Base-by-base conservation (phyloP, 2,329 filamentous ascomycete genomes). In the Colletotrichum sp. region DNA sequence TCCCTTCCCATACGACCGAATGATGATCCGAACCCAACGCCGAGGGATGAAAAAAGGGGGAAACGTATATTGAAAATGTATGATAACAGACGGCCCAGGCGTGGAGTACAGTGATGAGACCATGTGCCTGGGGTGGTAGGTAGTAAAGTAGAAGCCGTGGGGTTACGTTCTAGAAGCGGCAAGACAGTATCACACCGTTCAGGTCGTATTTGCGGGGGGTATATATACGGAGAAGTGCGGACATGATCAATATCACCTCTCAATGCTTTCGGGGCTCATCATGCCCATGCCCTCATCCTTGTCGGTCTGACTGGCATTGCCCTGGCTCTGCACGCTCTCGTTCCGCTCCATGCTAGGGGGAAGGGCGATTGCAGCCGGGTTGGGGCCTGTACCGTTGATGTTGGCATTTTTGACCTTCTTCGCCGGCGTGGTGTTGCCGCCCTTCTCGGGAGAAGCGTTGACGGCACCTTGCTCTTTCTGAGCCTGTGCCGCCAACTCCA, bases 251-350 rank as follows among this genome's bases (percentile, higher is more conserved):
- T 15, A 16, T 77, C 76, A 78, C 68, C 75, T 77, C 67, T 90
- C 90, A 79, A 95, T 92, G 83, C 95, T 96, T 85, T 96, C 93
- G 6, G 95, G 95, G 82, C 95, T 97, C 89, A 96, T 95, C 92
- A 96, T 95, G 24, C 93, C 93, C 36, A 92, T 92, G 22, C 89
- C 90, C 68, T 92, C 92, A 72, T 93, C 93, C 81, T 94, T 93
- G 79, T 93, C 93, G 72, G 91, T 93, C 82, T 92, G 92, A 77
- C 90, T 93, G 80, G 92, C 86, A 70, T 87, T 88, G n/a, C 87
- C 89, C 80, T 89, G 87, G 77, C 89, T 91, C 81, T 91, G 90
- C 85, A 87, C 90, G 84, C 88, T 93, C 80, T 88, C 90, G 77
- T 85, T 87, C 78, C 86, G 89, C 84, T 89, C 93, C 92, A 90